Evolutionary conservation across 768 basidiomycete genomes (phyloP).

Genomic region (Paxillus involutus): DNA sequence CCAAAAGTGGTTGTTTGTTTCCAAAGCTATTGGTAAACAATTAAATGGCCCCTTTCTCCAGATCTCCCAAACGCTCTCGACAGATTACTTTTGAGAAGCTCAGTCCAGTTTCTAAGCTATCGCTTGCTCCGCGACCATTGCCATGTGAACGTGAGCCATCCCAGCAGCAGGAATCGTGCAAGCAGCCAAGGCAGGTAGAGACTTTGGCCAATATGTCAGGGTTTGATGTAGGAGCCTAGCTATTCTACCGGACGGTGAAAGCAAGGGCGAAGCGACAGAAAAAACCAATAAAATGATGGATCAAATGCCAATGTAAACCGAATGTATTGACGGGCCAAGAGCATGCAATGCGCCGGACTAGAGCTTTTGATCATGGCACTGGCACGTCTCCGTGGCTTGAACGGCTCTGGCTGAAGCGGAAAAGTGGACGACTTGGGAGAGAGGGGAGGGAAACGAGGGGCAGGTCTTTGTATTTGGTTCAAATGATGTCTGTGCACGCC

Average conservation of each 20-base stretch:
- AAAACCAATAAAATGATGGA: too few relatives aligned
- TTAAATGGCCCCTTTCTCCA: not conserved
- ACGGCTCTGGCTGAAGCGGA: not conserved
- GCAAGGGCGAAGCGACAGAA: not conserved
- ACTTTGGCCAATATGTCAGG: not conserved
- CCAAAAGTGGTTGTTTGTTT: conserved; percentile 4
- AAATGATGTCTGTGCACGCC: not conserved
- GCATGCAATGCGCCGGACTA: not conserved
- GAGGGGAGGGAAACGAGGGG: not conserved
- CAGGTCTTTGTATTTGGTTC: not conserved
- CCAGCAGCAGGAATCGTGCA: not conserved
- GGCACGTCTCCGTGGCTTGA: not conserved
- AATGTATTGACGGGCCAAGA: not conserved
- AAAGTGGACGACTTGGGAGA: not conserved
- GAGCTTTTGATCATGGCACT: not conserved
- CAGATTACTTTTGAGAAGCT: not conserved
- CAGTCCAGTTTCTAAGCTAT: too few relatives aligned
- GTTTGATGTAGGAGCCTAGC: too few relatives aligned
- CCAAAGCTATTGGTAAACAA: conserved; percentile 1
- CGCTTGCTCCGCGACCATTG: not conserved
- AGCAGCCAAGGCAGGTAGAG: not conserved
- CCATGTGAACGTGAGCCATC: not conserved
- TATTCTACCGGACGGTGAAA: not conserved
- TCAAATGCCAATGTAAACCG: not conserved
- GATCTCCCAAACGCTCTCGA: not conserved